Evolutionary conservation across 495 filamentous ascomycete species (phyloP).

Genomic region (Podospora conica): DNA sequence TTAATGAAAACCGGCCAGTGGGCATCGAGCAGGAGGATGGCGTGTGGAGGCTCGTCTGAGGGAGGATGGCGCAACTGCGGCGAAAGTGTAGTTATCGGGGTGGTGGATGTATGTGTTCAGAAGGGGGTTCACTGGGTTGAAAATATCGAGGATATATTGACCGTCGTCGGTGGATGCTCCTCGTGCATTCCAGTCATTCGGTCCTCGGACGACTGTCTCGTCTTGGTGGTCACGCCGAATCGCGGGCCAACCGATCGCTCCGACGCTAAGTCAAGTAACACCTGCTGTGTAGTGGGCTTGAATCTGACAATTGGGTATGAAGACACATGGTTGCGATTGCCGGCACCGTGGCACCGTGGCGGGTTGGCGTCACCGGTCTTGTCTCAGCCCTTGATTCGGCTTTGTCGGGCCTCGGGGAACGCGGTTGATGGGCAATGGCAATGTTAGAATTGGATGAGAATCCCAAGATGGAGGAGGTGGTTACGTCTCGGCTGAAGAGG

Average conservation of each 20-base stretch:
- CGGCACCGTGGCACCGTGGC: neutral
- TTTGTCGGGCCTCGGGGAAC: neutral
- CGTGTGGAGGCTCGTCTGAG: slow-evolving; percentile 63
- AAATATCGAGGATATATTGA: neutral
- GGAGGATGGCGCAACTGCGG: neutral
- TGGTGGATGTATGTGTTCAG: neutral
- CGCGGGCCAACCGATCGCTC: neutral
- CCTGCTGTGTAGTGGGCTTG: neutral
- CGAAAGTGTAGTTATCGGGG: neutral
- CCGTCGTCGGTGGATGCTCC: neutral
- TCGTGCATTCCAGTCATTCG: no score
- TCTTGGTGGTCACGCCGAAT: neutral
- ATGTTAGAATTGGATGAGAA: neutral
- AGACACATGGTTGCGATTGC: neutral
- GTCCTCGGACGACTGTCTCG: neutral
- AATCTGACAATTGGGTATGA: neutral
- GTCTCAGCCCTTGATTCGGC: neutral
- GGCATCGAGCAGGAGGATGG: slow-evolving; percentile 60
- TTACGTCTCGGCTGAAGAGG: neutral
- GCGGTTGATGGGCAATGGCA: neutral
- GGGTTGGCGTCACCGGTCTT: neutral
- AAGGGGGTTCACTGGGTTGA: neutral
- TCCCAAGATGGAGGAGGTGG: neutral
- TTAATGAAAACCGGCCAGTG: slow-evolving; percentile 75
- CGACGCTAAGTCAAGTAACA: neutral